Evolutionary conservation across 257 asterid genomes (phyloP).

Genomic region (Salvia hispanica): DNA sequence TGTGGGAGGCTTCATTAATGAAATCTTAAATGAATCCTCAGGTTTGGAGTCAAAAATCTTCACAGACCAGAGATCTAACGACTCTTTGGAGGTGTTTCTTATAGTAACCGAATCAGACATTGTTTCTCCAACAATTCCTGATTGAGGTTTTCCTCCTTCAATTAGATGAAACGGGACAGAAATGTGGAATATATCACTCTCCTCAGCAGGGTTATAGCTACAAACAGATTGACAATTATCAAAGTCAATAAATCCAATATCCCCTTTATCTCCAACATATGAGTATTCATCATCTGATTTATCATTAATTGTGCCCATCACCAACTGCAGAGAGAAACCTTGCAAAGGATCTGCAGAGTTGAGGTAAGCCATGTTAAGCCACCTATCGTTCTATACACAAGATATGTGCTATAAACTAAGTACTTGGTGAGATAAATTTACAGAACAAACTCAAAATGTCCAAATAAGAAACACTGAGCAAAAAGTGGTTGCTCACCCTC

Average conservation of each 20-base stretch:
- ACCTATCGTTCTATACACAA: background rate
- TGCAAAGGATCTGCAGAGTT: slow-evolving; percentile 30
- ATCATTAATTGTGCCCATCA: slow-evolving; percentile 48
- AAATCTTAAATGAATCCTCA: slow-evolving; percentile 62
- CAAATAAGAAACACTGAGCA: background rate
- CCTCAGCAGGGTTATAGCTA: slow-evolving; percentile 66
- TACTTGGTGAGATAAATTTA: background rate
- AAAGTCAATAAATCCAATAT: slow-evolving; percentile 78
- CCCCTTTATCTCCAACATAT: slow-evolving; percentile 70
- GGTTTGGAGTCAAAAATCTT: slow-evolving; percentile 87
- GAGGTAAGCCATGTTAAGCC: slow-evolving; percentile 24
- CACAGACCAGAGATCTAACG: slow-evolving; percentile 75
- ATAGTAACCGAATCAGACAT: slow-evolving; percentile 55
- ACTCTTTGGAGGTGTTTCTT: slow-evolving; percentile 52
- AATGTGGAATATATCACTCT: slow-evolving; percentile 57
- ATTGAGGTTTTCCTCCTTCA: slow-evolving; percentile 65
- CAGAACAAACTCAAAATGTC: background rate
- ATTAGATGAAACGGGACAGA: slow-evolving; percentile 77
- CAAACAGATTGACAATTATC: slow-evolving; percentile 52
- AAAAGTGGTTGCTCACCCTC: background rate
- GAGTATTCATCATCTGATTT: slow-evolving; percentile 86
- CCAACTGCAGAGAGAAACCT: slow-evolving; percentile 4
- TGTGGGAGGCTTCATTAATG: slow-evolving; percentile 80
- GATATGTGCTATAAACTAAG: too few relatives aligned
- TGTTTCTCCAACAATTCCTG: slow-evolving; percentile 69